Percentiles rank a stretch among this genome's conserved stretches.
Conservation (phyloP, 495 filamentous ascomycete genomes). For the Trichoderma reesei region DNA sequence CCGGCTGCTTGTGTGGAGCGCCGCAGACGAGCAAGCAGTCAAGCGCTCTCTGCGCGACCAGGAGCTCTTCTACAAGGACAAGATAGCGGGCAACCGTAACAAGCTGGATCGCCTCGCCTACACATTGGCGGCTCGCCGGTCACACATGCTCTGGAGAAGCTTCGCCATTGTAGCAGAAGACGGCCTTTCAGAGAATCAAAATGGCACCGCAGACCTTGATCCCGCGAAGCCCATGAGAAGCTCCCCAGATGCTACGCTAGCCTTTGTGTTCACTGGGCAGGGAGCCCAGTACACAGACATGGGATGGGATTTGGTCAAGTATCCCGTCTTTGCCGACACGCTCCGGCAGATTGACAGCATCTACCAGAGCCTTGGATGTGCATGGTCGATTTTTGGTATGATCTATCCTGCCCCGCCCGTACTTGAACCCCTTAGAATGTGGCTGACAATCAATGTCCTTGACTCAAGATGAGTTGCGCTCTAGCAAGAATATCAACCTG, state of each 20-base stretch:
- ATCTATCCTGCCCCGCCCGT: not conserved
- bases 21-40: slow-evolving; percentile 21
- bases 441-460: not conserved
- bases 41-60: slow-evolving; percentile 15
- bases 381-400: slow-evolving; percentile 26
- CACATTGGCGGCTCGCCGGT: slow-evolving; percentile 25
- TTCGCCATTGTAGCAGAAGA: slow-evolving; percentile 16
- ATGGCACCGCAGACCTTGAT: slow-evolving; percentile 10
- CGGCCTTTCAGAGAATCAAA: not conserved
- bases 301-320: slow-evolving; percentile 33
- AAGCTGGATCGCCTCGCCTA: slow-evolving; percentile 19
- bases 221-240: slow-evolving; percentile 13
- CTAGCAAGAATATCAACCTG: slow-evolving; percentile 24
- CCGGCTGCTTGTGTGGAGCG: slow-evolving; percentile 22
- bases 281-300: slow-evolving; percentile 40
- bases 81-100: slow-evolving; percentile 12
- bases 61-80: slow-evolving; percentile 13
- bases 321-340: slow-evolving; percentile 16
- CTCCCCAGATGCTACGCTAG: slow-evolving; percentile 15
- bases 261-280: slow-evolving; percentile 33
- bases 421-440: not conserved
- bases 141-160: slow-evolving; percentile 20
- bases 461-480: slow-evolving; percentile 14
- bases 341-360: slow-evolving; percentile 19
- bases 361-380: slow-evolving; percentile 18